Base-by-base conservation (phyloP, 2,329 filamentous ascomycete genomes). In the Xylariales sp. region DNA sequence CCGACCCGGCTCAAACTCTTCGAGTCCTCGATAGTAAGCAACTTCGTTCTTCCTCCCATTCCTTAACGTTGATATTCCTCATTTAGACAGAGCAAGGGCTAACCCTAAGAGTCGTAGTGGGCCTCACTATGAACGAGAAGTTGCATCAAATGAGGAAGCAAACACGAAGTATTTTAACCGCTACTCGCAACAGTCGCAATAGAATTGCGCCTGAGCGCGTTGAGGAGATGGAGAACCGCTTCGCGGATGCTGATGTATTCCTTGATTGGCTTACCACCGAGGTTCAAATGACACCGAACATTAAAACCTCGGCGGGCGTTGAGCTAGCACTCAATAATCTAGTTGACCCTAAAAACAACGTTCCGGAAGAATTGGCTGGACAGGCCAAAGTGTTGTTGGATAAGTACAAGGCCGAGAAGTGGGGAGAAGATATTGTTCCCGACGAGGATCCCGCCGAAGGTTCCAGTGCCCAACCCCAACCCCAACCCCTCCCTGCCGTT, bases 341-440 rank as follows among this genome's bases (percentile, higher is more conserved):
- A 3, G 43, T 69, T 0, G 32, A 73, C 14, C 62, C 67, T 3
- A 28, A 6, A 0, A 60, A 61, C 7, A 55, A 66, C 8, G 71
- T 73, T n/a, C 75, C 73, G 1, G 64, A 62, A 0, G 67, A 74
- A 2, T 64, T 75, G 32, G 67, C 53, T 8, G 41, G 64, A 0
- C 62, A 61, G 14, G 73, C 73, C 1, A 8, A 41, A 45, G 46
- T 7, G 1, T 36, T 76, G 6, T 49, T 66, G 8, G n/a, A 57
- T 18, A 72, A 70, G 30, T 76, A 72, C 69, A 39, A 64, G 7
- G 62, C 52, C 1, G 72, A 76, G 32, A 73, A 74, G 34, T 77
- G 75, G 74, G 75, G 73, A 30, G 64, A 62, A n/a, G 67, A 72
- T 5, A 34, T 48, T 3, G 70, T 73, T 32, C 10, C 45, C 3